phyloP scores from a whole-genome alignment of 75 land plant species.

The Chamaecyparis obtusa region DNA sequence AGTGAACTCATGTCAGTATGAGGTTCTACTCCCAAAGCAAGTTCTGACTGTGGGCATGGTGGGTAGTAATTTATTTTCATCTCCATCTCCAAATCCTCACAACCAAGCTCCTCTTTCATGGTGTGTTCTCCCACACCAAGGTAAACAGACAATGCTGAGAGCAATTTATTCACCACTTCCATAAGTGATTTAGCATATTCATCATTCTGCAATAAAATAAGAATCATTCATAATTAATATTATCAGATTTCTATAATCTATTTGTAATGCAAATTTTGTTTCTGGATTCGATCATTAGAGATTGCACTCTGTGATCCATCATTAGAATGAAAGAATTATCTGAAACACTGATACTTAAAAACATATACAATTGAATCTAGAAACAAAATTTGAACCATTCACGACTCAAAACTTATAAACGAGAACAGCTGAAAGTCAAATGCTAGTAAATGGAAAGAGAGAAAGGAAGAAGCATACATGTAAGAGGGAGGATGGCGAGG shows the following conservation, averaged over 20 bases:
- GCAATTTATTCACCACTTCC: constrained; percentile 43
- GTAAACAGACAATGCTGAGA: constrained; percentile 33
- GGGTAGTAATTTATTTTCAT: constrained; percentile 76
- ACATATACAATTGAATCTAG: too few species aligned
- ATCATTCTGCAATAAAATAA: constrained; percentile 27
- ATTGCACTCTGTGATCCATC: too few species aligned
- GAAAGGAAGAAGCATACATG: too few species aligned
- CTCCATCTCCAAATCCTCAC: constrained; percentile 35
- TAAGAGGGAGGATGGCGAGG: constrained; percentile 33
- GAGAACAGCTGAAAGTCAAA: too few species aligned
- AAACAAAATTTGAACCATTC: too few species aligned
- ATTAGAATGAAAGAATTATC: too few species aligned
- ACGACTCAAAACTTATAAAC: too few species aligned
- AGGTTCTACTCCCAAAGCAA: constrained; percentile 50
- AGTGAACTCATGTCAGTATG: constrained; percentile 61
- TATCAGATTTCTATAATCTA: too few species aligned
- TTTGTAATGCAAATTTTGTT: too few species aligned
- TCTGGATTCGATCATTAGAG: too few species aligned
- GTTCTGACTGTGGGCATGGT: constrained; percentile 67
- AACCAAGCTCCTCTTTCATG: constrained; percentile 37
- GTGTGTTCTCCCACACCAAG: constrained; percentile 38
- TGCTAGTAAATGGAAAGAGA: too few species aligned
- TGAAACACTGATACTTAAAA: too few species aligned
- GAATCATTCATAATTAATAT: neutral
- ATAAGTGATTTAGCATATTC: constrained; percentile 39